Conservation (phyloP, 1,139 yeast genomes). For the Debaryomyces robertsiae region DNA sequence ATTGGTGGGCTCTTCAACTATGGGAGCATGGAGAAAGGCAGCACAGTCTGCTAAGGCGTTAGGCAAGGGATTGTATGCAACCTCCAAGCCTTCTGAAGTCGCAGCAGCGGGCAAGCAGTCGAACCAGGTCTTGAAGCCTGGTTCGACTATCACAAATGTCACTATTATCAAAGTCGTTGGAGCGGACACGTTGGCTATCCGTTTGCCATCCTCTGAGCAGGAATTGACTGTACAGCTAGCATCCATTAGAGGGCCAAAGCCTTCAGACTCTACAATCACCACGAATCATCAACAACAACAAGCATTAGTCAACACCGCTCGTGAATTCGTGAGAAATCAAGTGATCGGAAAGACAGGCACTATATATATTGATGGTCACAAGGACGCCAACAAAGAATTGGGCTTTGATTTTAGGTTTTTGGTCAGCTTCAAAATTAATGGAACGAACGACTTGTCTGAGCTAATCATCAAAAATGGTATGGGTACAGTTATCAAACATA, state of each 20-base stretch:
- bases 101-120: conserved; percentile 19
- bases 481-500: conserved; percentile 79
- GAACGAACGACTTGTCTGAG: conserved; percentile 63
- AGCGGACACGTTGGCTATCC: conserved; percentile 66
- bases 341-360: conserved; percentile 70
- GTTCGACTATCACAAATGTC: conserved; percentile 53
- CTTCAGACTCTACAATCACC: conserved; percentile 58
- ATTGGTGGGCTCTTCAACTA: conserved; percentile 65
- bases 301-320: conserved; percentile 63
- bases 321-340: conserved; percentile 69
- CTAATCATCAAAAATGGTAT: conserved; percentile 63
- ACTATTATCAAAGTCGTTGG: conserved; percentile 61
- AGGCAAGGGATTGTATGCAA: conserved; percentile 62
- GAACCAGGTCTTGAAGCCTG: conserved; percentile 38
- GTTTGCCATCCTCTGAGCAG: conserved; percentile 47
- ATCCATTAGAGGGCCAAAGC: conserved; percentile 73
- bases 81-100: conserved; percentile 24
- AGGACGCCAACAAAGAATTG: conserved; percentile 59
- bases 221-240: conserved; percentile 71
- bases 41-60: conserved; percentile 67
- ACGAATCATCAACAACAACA: conserved; percentile 36
- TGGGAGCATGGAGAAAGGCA: conserved; percentile 63
- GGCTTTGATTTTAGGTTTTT: conserved; percentile 67
- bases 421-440: conserved; percentile 54
- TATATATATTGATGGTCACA: conserved; percentile 62